phyloP scores from a whole-genome alignment of 2,329 filamentous ascomycete genomes.

The Fusarium vanettenii region DNA sequence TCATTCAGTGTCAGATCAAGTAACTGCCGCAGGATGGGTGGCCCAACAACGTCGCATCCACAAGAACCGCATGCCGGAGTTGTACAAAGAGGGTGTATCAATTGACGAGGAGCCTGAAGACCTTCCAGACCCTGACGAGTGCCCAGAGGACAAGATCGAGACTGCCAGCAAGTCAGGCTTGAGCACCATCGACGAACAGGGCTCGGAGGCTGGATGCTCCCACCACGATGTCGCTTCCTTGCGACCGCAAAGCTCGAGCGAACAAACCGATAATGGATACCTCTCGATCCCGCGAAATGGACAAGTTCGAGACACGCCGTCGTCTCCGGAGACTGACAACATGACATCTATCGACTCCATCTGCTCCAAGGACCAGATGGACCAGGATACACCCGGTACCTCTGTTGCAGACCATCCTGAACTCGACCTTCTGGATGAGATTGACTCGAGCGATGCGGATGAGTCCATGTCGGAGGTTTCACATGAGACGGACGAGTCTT shows the following conservation, averaged over 20 bases:
- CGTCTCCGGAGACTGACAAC: constrained; percentile 1
- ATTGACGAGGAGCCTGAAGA: background rate
- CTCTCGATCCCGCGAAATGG: background rate
- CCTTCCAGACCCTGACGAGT: background rate
- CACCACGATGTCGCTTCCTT: background rate
- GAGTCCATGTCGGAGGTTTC: constrained; percentile 23
- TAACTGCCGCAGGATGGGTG: constrained; percentile 19
- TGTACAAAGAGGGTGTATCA: background rate
- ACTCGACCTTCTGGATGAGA: background rate
- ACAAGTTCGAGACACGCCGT: background rate
- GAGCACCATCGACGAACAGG: constrained; percentile 21
- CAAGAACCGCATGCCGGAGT: background rate
- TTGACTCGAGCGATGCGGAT: constrained; percentile 15
- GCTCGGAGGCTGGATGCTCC: constrained; percentile 20
- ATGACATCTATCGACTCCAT: background rate
- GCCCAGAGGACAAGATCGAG: background rate
- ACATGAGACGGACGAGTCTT: constrained; percentile 22
- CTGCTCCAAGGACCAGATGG: background rate
- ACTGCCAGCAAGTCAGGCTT: background rate
- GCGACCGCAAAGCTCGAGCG: background rate
- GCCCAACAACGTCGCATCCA: constrained; percentile 19
- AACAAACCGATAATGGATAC: background rate
- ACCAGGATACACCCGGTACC: constrained; percentile 10
- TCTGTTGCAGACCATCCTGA: background rate
- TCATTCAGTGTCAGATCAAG: constrained; percentile 12